Evolutionary conservation across 495 filamentous ascomycete species (phyloP).

Genomic region (Neurospora sp.): DNA sequence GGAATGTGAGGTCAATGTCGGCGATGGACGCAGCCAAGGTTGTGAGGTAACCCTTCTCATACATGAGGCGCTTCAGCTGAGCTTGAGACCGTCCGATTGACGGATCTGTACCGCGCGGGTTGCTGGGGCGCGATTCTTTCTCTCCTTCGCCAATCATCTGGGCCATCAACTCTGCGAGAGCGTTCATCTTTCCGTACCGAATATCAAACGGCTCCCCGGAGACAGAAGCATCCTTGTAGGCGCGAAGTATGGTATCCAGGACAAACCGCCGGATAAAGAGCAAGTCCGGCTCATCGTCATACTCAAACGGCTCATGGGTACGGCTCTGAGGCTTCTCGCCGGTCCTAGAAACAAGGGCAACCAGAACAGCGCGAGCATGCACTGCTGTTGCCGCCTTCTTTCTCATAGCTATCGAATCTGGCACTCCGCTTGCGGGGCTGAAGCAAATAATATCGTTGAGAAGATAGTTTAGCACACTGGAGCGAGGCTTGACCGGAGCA

Average conservation of each 20-base stretch:
- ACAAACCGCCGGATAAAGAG: conserved; percentile 90
- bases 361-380: conserved; percentile 75
- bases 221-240: conserved; percentile 78
- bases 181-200: conserved; percentile 79
- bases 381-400: conserved; percentile 76
- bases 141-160: conserved; percentile 79
- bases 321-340: conserved; percentile 56
- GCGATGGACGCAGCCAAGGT: conserved; percentile 85
- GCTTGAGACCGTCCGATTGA: conserved; percentile 41
- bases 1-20: conserved; percentile 92
- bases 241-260: conserved; percentile 81
- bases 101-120: conserved; percentile 31
- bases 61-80: conserved; percentile 88
- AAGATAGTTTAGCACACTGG: conserved; percentile 86
- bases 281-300: conserved; percentile 76
- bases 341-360: conserved; percentile 80
- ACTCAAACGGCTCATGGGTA: conserved; percentile 41
- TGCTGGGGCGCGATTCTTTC: conserved; percentile 30
- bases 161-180: conserved; percentile 82
- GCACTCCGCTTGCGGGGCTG: conserved; percentile 55
- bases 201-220: conserved; percentile 73
- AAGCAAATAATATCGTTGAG: conserved; percentile 75
- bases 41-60: conserved; percentile 89
- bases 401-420: conserved; percentile 63
- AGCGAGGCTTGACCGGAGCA: conserved; percentile 89